These are phyloP conservation scores for Stemphylium vesicarium DNA, from an alignment of 2,329 filamentous ascomycete genomes.

Conservation along the genomic window DNA sequence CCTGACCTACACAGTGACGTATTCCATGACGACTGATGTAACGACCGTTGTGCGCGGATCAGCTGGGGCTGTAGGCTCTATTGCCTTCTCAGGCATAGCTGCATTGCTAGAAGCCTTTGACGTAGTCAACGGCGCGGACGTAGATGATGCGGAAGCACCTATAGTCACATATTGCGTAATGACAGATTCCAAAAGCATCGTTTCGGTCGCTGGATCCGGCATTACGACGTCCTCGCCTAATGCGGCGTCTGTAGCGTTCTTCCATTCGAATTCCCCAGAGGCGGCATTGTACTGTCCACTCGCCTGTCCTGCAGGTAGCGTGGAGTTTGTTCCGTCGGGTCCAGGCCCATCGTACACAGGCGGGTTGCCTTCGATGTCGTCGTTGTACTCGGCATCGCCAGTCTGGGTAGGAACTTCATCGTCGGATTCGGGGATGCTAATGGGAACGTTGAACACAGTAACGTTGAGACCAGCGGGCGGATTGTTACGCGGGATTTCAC, in stretches of 20 bases:
- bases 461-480: conserved; percentile 40
- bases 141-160: not conserved
- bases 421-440: conserved; percentile 31
- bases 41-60: conserved; percentile 19
- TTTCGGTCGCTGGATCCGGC: not conserved
- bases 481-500: conserved; percentile 35
- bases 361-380: conserved; percentile 36
- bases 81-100: not conserved
- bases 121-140: not conserved
- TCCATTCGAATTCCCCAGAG: conserved; percentile 23
- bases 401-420: conserved; percentile 36
- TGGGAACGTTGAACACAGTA: conserved; percentile 33
- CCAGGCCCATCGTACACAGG: conserved; percentile 29
- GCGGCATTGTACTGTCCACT: conserved; percentile 20
- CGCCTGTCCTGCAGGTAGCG: conserved; percentile 11
- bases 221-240: not conserved
- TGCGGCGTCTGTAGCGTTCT: conserved; percentile 16
- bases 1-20: conserved; percentile 16
- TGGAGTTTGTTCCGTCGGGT: conserved; percentile 21
- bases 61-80: conserved; percentile 7
- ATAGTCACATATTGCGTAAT: conserved; percentile 16
- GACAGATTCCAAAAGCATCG: conserved; percentile 5
- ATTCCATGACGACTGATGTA: conserved; percentile 25
- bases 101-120: not conserved
- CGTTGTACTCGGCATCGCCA: conserved; percentile 30